These are phyloP conservation scores for Porcisia deanei DNA, from an alignment of 208 protist genomes.

Conservation along the genomic window DNA sequence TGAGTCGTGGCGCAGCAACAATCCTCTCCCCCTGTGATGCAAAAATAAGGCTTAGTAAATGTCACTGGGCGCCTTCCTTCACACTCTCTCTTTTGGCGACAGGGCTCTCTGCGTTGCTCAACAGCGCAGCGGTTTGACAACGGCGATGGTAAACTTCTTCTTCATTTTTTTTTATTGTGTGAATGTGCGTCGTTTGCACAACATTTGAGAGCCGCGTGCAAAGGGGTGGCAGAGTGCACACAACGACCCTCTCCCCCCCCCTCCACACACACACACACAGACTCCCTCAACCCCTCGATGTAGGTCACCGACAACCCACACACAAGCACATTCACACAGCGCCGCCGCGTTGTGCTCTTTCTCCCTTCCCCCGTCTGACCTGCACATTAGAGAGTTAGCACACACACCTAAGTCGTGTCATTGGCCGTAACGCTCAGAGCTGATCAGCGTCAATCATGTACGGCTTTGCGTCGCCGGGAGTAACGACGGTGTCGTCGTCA, in stretches of 20 bases:
- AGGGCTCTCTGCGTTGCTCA: background rate
- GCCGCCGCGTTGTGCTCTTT: background rate
- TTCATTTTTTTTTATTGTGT: background rate
- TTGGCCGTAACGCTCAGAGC: background rate
- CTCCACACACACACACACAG: background rate
- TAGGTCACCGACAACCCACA: background rate
- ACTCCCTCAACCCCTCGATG: no score
- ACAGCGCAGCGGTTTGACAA: background rate
- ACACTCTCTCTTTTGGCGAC: background rate
- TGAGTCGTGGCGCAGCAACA: no score
- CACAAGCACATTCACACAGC: background rate
- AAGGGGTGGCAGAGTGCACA: background rate
- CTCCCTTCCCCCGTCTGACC: background rate
- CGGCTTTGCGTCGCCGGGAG: background rate
- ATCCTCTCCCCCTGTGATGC: background rate
- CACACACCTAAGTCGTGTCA: background rate
- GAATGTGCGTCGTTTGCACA: background rate
- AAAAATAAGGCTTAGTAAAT: background rate
- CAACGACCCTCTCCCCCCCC: background rate
- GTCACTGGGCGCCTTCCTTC: background rate
- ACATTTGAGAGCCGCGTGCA: background rate
- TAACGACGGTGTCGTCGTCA: background rate
- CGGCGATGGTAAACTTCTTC: background rate
- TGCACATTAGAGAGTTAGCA: background rate
- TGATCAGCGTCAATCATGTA: constrained; percentile 6